These are phyloP conservation scores for Petunia axillaris DNA, from an alignment of 257 asterid species.

Conservation along the genomic window DNA sequence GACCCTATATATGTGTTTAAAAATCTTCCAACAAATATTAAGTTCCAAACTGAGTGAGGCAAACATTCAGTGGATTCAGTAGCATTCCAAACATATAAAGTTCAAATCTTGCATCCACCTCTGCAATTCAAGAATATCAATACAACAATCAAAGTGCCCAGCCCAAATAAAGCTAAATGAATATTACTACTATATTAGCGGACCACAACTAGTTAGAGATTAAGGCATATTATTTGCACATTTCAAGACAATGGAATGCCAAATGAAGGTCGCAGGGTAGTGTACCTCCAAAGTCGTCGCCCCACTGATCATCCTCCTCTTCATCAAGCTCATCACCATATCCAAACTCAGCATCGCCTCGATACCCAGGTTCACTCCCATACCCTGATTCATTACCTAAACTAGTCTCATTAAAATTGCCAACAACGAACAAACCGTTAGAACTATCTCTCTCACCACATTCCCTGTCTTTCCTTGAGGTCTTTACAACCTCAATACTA, in stretches of 20 bases:
- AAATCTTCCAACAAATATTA: no score
- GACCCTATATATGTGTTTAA: no score
- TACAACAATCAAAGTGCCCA: no score
- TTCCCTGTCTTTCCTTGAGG: conserved; percentile 62
- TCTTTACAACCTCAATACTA: conserved; percentile 52
- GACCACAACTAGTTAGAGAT: not conserved
- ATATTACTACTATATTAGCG: no score
- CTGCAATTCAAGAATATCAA: no score
- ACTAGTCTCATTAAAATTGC: conserved; percentile 45
- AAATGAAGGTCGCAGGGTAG: not conserved
- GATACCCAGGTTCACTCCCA: conserved; percentile 94
- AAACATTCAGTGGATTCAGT: no score
- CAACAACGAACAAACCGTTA: conserved; percentile 50
- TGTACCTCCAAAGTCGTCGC: conserved; percentile 80
- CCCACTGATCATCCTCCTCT: conserved; percentile 94
- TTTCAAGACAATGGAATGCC: not conserved
- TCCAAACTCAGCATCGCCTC: conserved; percentile 90
- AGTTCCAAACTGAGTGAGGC: no score
- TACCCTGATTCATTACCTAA: conserved; percentile 87
- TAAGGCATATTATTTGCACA: no score
- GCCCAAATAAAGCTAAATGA: no score
- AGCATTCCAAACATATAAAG: no score
- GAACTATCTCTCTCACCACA: conserved; percentile 60
- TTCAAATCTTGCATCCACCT: no score
- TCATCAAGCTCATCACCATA: conserved; percentile 78